Base-by-base conservation (phyloP, 2,329 filamentous ascomycete species). In the Aureobasidium pullulans region DNA sequence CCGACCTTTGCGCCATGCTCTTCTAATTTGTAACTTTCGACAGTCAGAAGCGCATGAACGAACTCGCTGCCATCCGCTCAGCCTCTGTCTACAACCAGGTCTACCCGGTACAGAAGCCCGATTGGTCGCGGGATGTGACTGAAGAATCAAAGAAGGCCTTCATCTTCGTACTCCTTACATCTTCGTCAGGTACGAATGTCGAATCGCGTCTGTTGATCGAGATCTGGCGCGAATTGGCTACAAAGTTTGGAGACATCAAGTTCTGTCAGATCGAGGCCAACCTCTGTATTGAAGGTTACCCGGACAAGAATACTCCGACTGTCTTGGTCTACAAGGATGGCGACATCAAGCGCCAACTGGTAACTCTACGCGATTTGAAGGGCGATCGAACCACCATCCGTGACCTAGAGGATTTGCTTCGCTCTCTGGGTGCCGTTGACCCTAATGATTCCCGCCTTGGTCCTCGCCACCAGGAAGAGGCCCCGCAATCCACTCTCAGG, bases 251-350 rank as follows among this genome's bases (percentile, higher is more conserved):
- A 19, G 93, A 99, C 64, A 79, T 99, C 72, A 99, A 99, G 76
- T 99, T 99, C 75, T 97, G 93, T 72, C 90, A 97, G 76, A 97
- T 99, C 66, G 84, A 87, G 66, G 94, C 87, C 6, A 86, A 90
- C 69, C 84, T 96, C 76, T 96, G 94, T 60, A 96, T 99, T 66
- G 94, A 97, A 72, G 90, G 90, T 42, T 99, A 99, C 73, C 94
- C 94, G 1, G 94, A 97, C 68, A 82, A 83, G 60, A 99, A 99
- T 72, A 96, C 91, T 60, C 94, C 94, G 1, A 99, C 94, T 0
- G 90, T 99, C 37, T 71, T 99, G 63, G 83, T 96, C 0, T 99
- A 99, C 75, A 88, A 87, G 70, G 90, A 96, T 67, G 91, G 90
- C 16, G 90, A 99, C 70, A 96, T 99, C 65, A 85, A 86, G 71